A percentile compares a stretch with the other conserved stretches of the same genome.
These are phyloP conservation scores for Meyerozyma carpophila DNA, from an alignment of 1,139 yeast species.

Conservation along the genomic window DNA sequence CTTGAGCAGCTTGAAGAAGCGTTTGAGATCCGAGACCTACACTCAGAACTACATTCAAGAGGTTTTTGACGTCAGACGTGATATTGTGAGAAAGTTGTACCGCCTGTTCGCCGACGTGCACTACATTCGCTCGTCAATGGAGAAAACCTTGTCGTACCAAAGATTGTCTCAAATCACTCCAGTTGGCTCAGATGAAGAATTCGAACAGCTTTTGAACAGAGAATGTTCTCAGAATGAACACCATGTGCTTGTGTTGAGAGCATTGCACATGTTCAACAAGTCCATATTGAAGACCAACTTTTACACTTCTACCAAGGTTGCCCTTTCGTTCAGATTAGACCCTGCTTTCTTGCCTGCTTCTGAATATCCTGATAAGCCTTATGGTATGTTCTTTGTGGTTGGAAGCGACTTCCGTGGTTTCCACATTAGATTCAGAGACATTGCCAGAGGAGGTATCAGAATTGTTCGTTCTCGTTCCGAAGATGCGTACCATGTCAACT, in stretches of 20 bases:
- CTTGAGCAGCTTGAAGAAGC: constrained; percentile 73
- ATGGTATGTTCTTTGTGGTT: constrained; percentile 91
- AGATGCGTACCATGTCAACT: constrained; percentile 83
- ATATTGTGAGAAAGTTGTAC: constrained; percentile 75
- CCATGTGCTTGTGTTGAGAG: constrained; percentile 75
- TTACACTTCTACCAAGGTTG: constrained; percentile 91
- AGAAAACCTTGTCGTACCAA: constrained; percentile 85
- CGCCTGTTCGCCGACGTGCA: constrained; percentile 91
- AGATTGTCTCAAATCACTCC: constrained; percentile 75
- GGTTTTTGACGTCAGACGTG: constrained; percentile 65
- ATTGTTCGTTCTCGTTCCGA: constrained; percentile 82
- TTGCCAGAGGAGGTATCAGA: constrained; percentile 97
- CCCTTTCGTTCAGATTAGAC: constrained; percentile 84
- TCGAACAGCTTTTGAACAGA: constrained; percentile 60
- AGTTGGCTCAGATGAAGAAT: constrained; percentile 70
- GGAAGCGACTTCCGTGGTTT: constrained; percentile 97
- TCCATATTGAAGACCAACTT: constrained; percentile 90
- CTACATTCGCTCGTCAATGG: constrained; percentile 68
- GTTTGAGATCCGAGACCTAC: constrained; percentile 90
- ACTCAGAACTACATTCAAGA: constrained; percentile 81
- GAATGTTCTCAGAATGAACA: constrained; percentile 77
- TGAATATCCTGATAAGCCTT: constrained; percentile 91
- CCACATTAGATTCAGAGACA: constrained; percentile 95
- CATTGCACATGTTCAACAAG: constrained; percentile 79
- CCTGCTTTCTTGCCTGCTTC: constrained; percentile 78